Conservation (phyloP, 257 asterid species). For the Plantago major region DNA sequence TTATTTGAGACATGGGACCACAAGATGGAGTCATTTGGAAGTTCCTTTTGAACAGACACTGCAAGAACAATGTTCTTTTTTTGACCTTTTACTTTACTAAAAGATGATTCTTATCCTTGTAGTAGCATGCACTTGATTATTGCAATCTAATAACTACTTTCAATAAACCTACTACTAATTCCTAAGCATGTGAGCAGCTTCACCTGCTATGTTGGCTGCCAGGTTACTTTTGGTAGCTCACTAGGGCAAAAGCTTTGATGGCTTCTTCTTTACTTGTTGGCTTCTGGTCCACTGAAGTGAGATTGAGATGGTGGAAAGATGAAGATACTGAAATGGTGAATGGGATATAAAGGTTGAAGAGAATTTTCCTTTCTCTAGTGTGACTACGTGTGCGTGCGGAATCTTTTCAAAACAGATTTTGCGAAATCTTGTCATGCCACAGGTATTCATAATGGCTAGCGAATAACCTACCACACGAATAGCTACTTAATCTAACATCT, state of each 20-base stretch:
- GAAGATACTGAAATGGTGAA: background rate
- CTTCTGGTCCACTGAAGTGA: background rate
- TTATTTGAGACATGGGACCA: slow-evolving; percentile 25
- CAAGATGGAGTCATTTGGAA: slow-evolving; percentile 25
- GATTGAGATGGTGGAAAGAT: slow-evolving; percentile 14
- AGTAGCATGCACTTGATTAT: slow-evolving; percentile 14
- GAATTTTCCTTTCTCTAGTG: slow-evolving; percentile 3
- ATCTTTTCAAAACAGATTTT: no score
- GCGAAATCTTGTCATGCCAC: no score
- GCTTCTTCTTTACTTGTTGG: slow-evolving; percentile 20
- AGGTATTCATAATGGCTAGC: no score
- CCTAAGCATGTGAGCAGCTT: slow-evolving; percentile 44
- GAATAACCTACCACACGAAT: background rate
- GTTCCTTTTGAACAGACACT: slow-evolving; percentile 28
- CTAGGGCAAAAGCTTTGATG: slow-evolving; percentile 20
- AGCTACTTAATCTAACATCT: slow-evolving; percentile 1
- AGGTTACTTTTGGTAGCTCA: slow-evolving; percentile 17
- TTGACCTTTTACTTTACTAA: slow-evolving; percentile 34
- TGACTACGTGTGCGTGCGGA: no score
- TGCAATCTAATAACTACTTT: slow-evolving; percentile 18
- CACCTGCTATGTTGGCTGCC: slow-evolving; percentile 18
- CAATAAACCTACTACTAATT: slow-evolving; percentile 15
- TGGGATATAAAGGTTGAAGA: background rate
- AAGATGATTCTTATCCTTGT: slow-evolving; percentile 44
- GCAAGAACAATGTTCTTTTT: slow-evolving; percentile 26